Percentiles rank a stretch among this genome's conserved stretches.
Conservation (phyloP, 2,329 filamentous ascomycete genomes). For the Ampelomyces quisqualis region DNA sequence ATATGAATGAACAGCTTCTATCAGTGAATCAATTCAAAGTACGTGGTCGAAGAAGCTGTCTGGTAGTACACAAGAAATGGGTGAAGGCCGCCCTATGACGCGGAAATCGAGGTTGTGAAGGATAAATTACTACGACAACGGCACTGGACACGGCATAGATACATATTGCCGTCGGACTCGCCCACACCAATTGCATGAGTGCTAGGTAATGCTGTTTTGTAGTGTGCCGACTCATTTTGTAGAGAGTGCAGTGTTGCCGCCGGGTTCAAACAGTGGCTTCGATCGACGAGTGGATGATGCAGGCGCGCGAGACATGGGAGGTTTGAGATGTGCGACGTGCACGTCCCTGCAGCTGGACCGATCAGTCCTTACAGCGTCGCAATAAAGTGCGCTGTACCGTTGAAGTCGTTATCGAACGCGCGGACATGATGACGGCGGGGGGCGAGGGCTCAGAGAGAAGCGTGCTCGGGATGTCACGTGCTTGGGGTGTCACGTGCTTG, state of each 20-base stretch:
- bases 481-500: too few relatives aligned
- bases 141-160: constrained; percentile 17
- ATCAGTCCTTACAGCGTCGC: constrained; percentile 14
- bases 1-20: too few relatives aligned
- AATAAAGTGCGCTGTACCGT: constrained; percentile 15
- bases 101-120: constrained; percentile 9
- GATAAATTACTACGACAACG: too few relatives aligned
- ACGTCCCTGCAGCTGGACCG: constrained; percentile 23
- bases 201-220: constrained; percentile 19
- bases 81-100: not conserved
- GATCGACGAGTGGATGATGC: constrained; percentile 22
- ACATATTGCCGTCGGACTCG: constrained; percentile 19
- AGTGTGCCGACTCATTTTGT: constrained; percentile 17
- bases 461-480: constrained; percentile 1
- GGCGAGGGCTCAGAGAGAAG: not conserved
- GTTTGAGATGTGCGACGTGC: constrained; percentile 38
- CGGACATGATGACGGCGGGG: not conserved
- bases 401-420: constrained; percentile 3
- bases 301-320: constrained; percentile 25
- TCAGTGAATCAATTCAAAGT: too few relatives aligned
- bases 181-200: constrained; percentile 17
- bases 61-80: too few relatives aligned
- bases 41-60: too few relatives aligned
- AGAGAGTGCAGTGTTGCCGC: constrained; percentile 20
- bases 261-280: constrained; percentile 14